Percentiles rank a stretch among this genome's conserved stretches.
Conservation (phyloP, 306 rosid species). For the Castanea sativa region DNA sequence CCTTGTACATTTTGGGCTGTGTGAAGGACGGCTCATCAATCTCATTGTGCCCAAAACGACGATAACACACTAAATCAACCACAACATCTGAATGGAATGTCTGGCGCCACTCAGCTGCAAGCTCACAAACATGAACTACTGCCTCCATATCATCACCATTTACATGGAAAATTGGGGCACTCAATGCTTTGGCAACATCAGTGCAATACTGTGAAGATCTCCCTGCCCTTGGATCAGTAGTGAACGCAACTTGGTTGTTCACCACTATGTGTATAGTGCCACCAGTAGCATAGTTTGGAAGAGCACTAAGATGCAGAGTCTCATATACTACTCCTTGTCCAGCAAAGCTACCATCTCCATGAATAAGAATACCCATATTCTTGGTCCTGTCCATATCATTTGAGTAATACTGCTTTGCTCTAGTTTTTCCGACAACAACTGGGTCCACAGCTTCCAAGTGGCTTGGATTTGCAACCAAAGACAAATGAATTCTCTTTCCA, state of each 20-base stretch:
- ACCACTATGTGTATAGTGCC: conserved; percentile 91
- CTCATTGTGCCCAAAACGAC: conserved; percentile 95
- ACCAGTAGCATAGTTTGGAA: conserved; percentile 88
- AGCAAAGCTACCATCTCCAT: conserved; percentile 98
- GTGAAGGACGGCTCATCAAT: conserved; percentile 98
- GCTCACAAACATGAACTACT: conserved; percentile 92
- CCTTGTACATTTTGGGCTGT: conserved; percentile 98
- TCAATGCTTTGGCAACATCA: conserved; percentile 93
- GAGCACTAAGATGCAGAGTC: conserved; percentile 93
- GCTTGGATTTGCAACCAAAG: conserved; percentile 94
- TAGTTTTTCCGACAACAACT: conserved; percentile 88
- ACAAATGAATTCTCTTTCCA: conserved; percentile 77
- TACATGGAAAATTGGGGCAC: conserved; percentile 90
- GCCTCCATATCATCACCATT: conserved; percentile 97
- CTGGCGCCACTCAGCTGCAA: conserved; percentile 99
- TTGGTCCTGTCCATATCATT: conserved; percentile 70
- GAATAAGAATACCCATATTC: conserved; percentile 82
- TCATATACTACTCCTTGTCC: conserved; percentile 99
- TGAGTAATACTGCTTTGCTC: conserved; percentile 87
- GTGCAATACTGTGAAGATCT: conserved; percentile 94
- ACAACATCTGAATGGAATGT: conserved; percentile 96
- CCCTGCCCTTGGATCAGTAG: conserved; percentile 86
- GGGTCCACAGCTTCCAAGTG: conserved; percentile 98
- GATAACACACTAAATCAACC: conserved; percentile 93
- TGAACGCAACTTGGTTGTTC: conserved; percentile 95